phyloP scores from a whole-genome alignment of 805 yeast species.

The Clavispora santaluciae region DNA sequence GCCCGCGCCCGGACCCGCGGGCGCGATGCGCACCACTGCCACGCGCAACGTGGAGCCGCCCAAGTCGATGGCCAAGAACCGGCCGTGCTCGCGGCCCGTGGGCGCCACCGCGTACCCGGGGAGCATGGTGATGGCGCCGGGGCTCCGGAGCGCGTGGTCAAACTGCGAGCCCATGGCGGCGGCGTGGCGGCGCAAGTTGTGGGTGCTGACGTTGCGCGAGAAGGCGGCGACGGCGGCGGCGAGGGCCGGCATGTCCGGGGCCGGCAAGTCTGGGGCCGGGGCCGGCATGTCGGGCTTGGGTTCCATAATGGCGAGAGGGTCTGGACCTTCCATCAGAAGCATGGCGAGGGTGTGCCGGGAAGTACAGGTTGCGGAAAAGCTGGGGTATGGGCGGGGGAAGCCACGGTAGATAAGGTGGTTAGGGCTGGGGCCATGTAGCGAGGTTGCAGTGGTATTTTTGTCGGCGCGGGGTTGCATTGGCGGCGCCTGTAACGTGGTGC shows the following conservation, averaged over 20 bases:
- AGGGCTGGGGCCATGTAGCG: neutral
- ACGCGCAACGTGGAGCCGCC: constrained; percentile 55
- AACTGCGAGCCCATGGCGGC: constrained; percentile 20
- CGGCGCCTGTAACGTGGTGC: neutral
- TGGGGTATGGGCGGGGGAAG: neutral
- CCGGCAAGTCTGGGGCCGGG: constrained; percentile 9
- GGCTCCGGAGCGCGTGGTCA: constrained; percentile 23
- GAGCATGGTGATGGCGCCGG: constrained; percentile 33
- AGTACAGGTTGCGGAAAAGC: neutral
- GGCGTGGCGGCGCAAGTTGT: constrained; percentile 15
- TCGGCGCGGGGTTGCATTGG: neutral
- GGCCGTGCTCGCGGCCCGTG: constrained; percentile 32
- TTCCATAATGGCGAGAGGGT: neutral
- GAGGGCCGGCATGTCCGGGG: constrained; percentile 7
- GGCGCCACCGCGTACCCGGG: constrained; percentile 37
- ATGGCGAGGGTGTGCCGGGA: neutral
- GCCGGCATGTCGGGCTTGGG: constrained; percentile 5
- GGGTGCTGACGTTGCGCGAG: constrained; percentile 1
- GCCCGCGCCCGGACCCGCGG: constrained; percentile 8
- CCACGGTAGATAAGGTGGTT: neutral
- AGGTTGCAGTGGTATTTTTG: neutral
- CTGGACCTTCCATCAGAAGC: neutral
- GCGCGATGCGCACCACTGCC: constrained; percentile 32
- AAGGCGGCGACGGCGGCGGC: constrained; percentile 8
- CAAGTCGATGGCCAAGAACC: constrained; percentile 46